A percentile compares a stretch with the other conserved stretches of the same genome.
These are phyloP conservation scores for Cercospora brassicicola DNA, from an alignment of 2,329 filamentous ascomycete species.

Conservation along the genomic window DNA sequence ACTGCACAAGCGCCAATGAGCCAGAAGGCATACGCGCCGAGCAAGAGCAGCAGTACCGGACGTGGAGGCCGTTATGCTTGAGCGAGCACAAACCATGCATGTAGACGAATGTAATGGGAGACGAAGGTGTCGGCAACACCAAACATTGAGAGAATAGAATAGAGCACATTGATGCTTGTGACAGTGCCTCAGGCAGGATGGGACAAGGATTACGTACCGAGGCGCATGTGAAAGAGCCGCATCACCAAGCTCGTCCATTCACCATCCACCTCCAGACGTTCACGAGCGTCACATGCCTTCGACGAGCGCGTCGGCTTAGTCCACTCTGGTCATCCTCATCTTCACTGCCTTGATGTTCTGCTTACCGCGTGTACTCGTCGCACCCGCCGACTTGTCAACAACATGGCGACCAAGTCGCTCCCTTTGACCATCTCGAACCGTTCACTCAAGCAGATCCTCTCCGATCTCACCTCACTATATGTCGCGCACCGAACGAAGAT, in stretches of 20 bases:
- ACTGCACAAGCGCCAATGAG: conserved; percentile 3
- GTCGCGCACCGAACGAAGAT: conserved; percentile 77
- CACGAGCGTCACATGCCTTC: background rate
- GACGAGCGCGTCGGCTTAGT: background rate
- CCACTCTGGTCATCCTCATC: background rate
- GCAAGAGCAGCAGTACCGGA: conserved; percentile 11
- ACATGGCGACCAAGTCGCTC: conserved; percentile 26
- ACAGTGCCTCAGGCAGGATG: background rate
- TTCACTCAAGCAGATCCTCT: conserved; percentile 36
- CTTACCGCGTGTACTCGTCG: background rate
- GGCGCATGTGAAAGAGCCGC: conserved; percentile 14
- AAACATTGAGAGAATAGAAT: background rate
- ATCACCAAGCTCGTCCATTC: background rate
- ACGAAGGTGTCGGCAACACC: background rate
- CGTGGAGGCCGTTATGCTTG: conserved; percentile 11
- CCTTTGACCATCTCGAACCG: conserved; percentile 33
- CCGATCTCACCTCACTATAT: conserved; percentile 68
- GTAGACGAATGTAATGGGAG: background rate
- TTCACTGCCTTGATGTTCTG: background rate
- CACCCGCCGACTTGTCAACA: conserved; percentile 8
- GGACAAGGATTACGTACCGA: background rate
- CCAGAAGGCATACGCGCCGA: conserved; percentile 18
- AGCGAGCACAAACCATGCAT: background rate
- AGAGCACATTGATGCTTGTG: background rate
- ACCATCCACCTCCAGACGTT: background rate